Conservation (phyloP, 257 asterid genomes). For the Scutellaria galericulata region DNA sequence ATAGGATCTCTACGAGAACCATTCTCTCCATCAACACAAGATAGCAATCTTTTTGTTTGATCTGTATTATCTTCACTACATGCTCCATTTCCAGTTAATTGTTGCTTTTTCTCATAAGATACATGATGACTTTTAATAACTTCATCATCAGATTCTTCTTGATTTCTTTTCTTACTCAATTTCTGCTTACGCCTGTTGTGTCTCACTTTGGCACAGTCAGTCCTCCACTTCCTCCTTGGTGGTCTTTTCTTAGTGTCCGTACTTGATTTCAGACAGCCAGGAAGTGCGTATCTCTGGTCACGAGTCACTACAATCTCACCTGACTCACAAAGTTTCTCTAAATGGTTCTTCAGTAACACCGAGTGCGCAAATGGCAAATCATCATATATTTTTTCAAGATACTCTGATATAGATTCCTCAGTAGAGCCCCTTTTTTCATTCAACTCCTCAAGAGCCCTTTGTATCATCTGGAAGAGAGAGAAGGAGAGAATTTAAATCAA, state of each 20-base stretch:
- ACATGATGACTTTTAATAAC: background rate
- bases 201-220: conserved; percentile 41
- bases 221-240: conserved; percentile 37
- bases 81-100: conserved; percentile 17
- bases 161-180: conserved; percentile 20
- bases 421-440: conserved; percentile 58
- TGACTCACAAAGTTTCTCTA: conserved; percentile 44
- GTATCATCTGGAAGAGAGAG: conserved; percentile 59
- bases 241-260: conserved; percentile 36
- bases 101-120: conserved; percentile 22
- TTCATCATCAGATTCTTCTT: conserved; percentile 14
- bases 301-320: conserved; percentile 44
- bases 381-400: conserved; percentile 42
- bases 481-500: background rate
- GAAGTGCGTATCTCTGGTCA: conserved; percentile 41
- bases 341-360: conserved; percentile 53
- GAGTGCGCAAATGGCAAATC: conserved; percentile 67
- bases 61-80: conserved; percentile 13
- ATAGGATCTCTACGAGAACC: background rate
- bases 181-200: conserved; percentile 32
- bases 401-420: conserved; percentile 57
- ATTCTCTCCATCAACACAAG: conserved; percentile 17
- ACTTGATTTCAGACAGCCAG: conserved; percentile 27
- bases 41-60: background rate
- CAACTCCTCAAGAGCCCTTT: conserved; percentile 51